Base-by-base conservation (phyloP, 257 asterid species). In the Jasminum sambac region DNA sequence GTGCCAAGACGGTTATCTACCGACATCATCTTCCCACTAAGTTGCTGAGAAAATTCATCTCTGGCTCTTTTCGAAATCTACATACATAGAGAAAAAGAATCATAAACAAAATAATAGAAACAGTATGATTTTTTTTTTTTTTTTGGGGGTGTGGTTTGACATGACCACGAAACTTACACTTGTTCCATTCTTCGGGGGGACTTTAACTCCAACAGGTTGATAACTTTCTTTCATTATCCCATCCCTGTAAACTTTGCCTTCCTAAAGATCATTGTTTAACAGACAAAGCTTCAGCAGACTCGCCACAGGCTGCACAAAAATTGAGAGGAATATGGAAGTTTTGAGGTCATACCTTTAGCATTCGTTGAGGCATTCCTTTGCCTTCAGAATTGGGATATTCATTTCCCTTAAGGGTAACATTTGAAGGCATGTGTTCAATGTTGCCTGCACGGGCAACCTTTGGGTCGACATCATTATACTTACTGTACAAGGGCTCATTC, bases 21-120 rank as follows among this genome's bases (percentile, higher is more conserved):
- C 38, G 85, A 67, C 65, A 83, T 69, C 68, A 77, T 84, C 84
- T 76, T 79, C 80, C 25, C 70, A 77, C 77, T 55, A 30, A 7
- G 84, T 58, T 73, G 81, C 69, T 74, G 72, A 68, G 76, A 74
- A 65, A 25, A 73, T 52, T 86, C 92, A 63, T 75, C 80, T 74
- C 77, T 72, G 23, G 24, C 72, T 77, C 92, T 77, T 79, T 87
- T 86, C 17, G 75, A 85, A 74, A 81, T 80, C 91, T 87, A 68
- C 34, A 2, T 19, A 19, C 16, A 55, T 0, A 13, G 50, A 21
- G 19, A 55, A 21, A 55, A 55, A 12, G 21, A 30, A 30, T 4
- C 2, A 19, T 6, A 10, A 55, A 55, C 26, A 19, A 9, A 55
- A 19, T 55, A 55, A 55, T 14, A n/a, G 4, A 23, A 55, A 55